Conservation (phyloP, 768 basidiomycete species). For the Suillus bovinus region DNA sequence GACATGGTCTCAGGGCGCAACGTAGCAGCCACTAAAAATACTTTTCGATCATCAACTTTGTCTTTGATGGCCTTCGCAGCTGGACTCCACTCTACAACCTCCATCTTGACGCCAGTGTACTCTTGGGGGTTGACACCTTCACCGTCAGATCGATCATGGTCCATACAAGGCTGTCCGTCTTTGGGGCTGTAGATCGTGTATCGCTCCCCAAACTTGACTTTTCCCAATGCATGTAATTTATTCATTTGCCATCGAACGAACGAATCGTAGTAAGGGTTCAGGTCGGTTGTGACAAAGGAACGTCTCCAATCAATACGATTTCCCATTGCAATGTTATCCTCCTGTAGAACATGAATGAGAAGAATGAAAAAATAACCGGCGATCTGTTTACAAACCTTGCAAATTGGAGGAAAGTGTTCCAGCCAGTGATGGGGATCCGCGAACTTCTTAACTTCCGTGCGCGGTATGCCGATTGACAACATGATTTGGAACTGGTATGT, state of each 20-base stretch:
- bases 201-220: conserved; percentile 97
- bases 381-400: conserved; percentile 53
- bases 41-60: conserved; percentile 75
- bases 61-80: conserved; percentile 64
- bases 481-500: conserved; percentile 99
- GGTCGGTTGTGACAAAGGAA: conserved; percentile 89
- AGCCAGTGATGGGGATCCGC: conserved; percentile 96
- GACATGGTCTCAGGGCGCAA: conserved; percentile 96
- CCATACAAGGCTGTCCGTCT: conserved; percentile 99
- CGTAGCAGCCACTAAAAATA: conserved; percentile 94
- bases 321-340: conserved; percentile 85
- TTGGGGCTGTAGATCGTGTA: conserved; percentile 99
- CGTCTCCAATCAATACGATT: conserved; percentile 97
- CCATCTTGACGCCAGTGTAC: conserved; percentile 94
- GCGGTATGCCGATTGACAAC: conserved; percentile 89
- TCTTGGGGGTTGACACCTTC: conserved; percentile 96
- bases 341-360: conserved; percentile 28
- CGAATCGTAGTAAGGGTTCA: conserved; percentile 95
- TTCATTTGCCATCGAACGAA: conserved; percentile 99
- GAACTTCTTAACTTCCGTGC: conserved; percentile 91
- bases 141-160: conserved; percentile 95
- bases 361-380: neutral
- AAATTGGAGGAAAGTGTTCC: conserved; percentile 94
- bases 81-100: conserved; percentile 82
- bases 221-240: conserved; percentile 80